Base-by-base conservation (phyloP, 768 basidiomycete species). In the Serendipita indica region DNA sequence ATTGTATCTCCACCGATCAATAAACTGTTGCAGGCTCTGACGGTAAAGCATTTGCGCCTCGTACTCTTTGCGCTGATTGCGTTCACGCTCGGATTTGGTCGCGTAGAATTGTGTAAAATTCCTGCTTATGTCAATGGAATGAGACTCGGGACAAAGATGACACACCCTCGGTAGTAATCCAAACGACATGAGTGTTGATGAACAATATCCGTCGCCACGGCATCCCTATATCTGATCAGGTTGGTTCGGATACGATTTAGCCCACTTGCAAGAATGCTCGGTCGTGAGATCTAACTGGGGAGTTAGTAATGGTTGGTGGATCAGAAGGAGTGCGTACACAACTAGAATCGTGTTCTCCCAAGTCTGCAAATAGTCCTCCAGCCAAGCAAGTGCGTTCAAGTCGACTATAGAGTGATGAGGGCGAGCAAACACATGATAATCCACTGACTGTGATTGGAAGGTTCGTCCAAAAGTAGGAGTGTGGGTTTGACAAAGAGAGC, bases 41-140 rank as follows among this genome's bases (percentile, higher is more conserved):
- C 96, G 79, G 68, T 98, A 98, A 7, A 87, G 85, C 79, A 96
- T 83, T 71, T 99, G 96, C 0, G 90, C 76, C 33, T 98, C 94
- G 70, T 98, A 99, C 69, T 98, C 94, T 71, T 91, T 92, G 39
- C 81, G 81, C 70, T 93, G 72, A 66, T 92, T 92, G 60, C 83
- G 82, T 64, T 91, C 87, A 27, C 96, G 84, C 67, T 98, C 96
- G 3, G 86, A 88, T 72, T 98, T 97, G 20, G 94, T 98, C 1
- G 94, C 93, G 69, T 99, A 98, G 77, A 99, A 98, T 69, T 98
- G 93, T 1, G 88, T 83, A 71, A 98, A 99, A 73, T 98, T 98
- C 60, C 33, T 39, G 43, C 22, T 6, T 10, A 4, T 28, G 20
- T 58, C 65, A 39, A 58, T 61, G 7, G 60, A 57, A 28, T 62